Evolutionary conservation across 768 basidiomycete species (phyloP), one percentile per base, ranked within the genome.

Genomic region (Pleurotus djamor): DNA sequence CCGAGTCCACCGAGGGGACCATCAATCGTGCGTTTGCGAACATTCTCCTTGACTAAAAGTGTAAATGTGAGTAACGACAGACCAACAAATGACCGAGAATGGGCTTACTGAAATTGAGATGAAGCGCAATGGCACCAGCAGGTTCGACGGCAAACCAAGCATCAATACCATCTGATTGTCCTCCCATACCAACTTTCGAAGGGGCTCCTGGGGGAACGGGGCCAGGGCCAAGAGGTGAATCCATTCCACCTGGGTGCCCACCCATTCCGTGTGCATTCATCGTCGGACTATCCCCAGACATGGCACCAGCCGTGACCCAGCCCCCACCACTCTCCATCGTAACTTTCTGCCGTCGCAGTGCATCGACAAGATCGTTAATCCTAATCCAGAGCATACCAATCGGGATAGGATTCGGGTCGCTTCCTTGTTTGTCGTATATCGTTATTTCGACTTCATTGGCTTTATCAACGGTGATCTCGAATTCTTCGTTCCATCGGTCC

Each of bases 131-230:
- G 16, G 96, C 94, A 50, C 97, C 97, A n/a, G 91, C 95, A 48
- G 97, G 96, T 70, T 98, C 96, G 14, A 98, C 93, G 4, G 93
- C 86, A 69, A 98, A 98, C 96, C 96, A 98, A 0, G 92, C 94
- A 63, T 97, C 94, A 45, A 98, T 88, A 8, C 95, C 96, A 65
- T 98, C 96, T 7, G 75, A 65, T 61, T 72, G 72, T n/a, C 72
- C 68, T 57, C 73, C 72, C 35, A 75, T 63, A 32, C 71, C 73
- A 37, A 73, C 67, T 3, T 73, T 67, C 35, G 69, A 70, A 13
- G 67, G 64, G 44, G 72, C 71, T 56, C 70, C 71, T 34, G 76
- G 71, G 33, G 80, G 78, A 2, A 74, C 68, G 49, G 79, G 73
- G 56, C 75, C 73, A 43, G 78, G 79, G 45, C 79, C 78, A 16